These are phyloP conservation scores for Pseudogymnoascus sp. DNA, from an alignment of 2,329 filamentous ascomycete species.

Conservation along the genomic window DNA sequence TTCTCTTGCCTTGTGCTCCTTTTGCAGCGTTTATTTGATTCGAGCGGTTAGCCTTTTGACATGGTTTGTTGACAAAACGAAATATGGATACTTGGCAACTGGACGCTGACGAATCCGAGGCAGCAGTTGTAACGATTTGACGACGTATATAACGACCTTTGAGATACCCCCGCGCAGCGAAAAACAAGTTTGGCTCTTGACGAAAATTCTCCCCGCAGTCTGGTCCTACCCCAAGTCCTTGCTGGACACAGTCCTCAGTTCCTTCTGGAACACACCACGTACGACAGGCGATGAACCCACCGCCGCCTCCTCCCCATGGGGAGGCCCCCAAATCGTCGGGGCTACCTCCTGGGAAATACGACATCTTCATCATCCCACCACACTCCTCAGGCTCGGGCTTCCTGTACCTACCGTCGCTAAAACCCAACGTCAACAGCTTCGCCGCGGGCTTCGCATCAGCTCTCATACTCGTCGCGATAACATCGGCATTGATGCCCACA, in stretches of 20 bases:
- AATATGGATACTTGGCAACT: not conserved
- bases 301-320: slow-evolving; percentile 78
- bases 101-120: not conserved
- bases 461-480: slow-evolving; percentile 63
- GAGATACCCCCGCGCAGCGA: not conserved
- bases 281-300: slow-evolving; percentile 33
- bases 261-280: slow-evolving; percentile 1
- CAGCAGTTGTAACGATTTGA: not conserved
- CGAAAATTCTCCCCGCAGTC: not conserved
- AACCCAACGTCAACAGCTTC: slow-evolving; percentile 83
- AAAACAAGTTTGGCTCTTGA: not conserved
- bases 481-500: slow-evolving; percentile 63
- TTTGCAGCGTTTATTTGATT: slow-evolving; percentile 1
- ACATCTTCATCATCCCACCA: slow-evolving; percentile 93
- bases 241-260: not conserved
- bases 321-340: slow-evolving; percentile 63
- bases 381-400: slow-evolving; percentile 85
- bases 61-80: not conserved
- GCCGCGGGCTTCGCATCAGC: slow-evolving; percentile 76
- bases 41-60: not conserved
- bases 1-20: not conserved
- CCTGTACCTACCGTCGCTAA: slow-evolving; percentile 84
- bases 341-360: slow-evolving; percentile 83
- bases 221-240: not conserved
- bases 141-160: not conserved